These are phyloP conservation scores for Grosmannia clavigera DNA, from an alignment of 2,329 filamentous ascomycete genomes.

Conservation along the genomic window DNA sequence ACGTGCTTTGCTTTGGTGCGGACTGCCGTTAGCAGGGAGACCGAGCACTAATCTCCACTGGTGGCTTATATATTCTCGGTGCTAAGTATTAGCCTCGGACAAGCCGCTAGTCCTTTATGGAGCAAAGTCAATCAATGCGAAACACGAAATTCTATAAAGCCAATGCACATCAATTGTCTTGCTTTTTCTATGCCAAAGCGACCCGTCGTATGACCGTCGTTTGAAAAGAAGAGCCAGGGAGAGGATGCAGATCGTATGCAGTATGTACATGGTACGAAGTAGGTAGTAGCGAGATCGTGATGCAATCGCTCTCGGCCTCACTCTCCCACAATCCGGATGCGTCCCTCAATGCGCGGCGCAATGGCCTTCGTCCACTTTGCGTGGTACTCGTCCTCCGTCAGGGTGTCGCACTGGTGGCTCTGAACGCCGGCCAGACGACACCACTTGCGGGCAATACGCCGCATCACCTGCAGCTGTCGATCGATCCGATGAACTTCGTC, in stretches of 20 bases:
- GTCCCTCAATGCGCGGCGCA: conserved; percentile 62
- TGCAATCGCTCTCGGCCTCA: neutral
- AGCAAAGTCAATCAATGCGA: no score
- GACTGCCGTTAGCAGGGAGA: neutral
- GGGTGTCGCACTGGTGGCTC: conserved; percentile 35
- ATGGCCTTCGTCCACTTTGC: conserved; percentile 74
- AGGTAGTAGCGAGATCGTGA: neutral
- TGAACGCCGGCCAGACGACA: conserved; percentile 53
- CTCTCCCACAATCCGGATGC: conserved; percentile 44
- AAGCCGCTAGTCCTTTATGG: no score
- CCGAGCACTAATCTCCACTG: neutral
- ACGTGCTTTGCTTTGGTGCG: neutral
- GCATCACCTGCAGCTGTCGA: conserved; percentile 42
- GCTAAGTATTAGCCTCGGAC: no score
- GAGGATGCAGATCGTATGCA: no score
- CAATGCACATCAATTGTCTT: no score
- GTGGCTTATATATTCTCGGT: no score
- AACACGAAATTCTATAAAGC: no score
- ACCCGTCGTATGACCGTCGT: no score
- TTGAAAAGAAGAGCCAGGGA: no score
- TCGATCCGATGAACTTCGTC: conserved; percentile 34
- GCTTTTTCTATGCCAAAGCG: no score
- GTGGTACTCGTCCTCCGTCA: conserved; percentile 45
- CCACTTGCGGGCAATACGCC: conserved; percentile 63
- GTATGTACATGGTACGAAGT: no score